Percentiles rank a stretch among this genome's conserved stretches.
These are phyloP conservation scores for Rickenella mellea DNA, from an alignment of 768 basidiomycete species.

Conservation along the genomic window DNA sequence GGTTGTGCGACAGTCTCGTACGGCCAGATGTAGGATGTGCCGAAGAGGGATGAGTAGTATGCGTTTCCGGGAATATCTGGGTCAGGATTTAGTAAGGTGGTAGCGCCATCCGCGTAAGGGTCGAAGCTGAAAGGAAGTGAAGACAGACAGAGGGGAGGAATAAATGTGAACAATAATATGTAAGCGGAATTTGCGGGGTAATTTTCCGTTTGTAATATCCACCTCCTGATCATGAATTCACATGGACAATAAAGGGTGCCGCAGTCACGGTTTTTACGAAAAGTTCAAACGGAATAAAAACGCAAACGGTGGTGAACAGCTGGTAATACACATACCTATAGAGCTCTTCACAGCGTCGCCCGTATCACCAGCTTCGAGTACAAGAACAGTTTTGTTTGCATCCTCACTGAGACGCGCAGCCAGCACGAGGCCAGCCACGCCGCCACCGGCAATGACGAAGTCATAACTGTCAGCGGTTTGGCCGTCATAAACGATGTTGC, in stretches of 20 bases:
- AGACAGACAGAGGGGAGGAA: too few species aligned
- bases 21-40: slow-evolving; percentile 43
- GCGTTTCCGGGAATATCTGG: slow-evolving; percentile 42
- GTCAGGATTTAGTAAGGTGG: neutral
- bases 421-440: slow-evolving; percentile 37
- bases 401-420: slow-evolving; percentile 38
- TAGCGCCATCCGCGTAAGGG: too few species aligned
- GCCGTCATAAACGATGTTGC: slow-evolving; percentile 31
- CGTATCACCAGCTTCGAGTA: slow-evolving; percentile 34
- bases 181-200: too few species aligned
- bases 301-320: too few species aligned
- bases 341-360: slow-evolving; percentile 26
- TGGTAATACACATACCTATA: slow-evolving; percentile 28
- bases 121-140: too few species aligned
- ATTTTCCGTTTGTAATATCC: too few species aligned
- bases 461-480: slow-evolving; percentile 36
- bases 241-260: too few species aligned
- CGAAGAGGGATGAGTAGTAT: slow-evolving; percentile 41
- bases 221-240: too few species aligned
- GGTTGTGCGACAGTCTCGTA: slow-evolving; percentile 41
- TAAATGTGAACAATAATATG: too few species aligned
- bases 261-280: too few species aligned
- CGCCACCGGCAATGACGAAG: slow-evolving; percentile 44
- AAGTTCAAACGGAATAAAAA: too few species aligned
- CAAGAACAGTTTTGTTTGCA: slow-evolving; percentile 31